Evolutionary conservation across 208 protist genomes (phyloP).

Genomic region (Acanthamoeba culbertsoni): DNA sequence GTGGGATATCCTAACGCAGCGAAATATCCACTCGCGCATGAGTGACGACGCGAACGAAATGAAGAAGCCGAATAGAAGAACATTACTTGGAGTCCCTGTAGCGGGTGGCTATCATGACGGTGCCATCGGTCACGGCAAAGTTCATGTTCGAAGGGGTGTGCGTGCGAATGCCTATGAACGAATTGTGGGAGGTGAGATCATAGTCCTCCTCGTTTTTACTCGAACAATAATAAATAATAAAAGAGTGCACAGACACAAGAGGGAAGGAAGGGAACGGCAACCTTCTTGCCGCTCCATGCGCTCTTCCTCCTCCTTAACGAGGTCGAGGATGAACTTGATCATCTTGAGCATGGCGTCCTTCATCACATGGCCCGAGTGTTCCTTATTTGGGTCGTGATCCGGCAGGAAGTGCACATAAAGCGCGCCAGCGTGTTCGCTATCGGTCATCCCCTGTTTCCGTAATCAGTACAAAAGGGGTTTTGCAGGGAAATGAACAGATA

Average conservation of each 20-base stretch:
- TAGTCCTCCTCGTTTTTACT: too few relatives aligned
- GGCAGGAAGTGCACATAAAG: constrained; percentile 46
- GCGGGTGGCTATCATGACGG: constrained; percentile 47
- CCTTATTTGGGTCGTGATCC: background rate
- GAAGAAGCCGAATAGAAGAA: too few relatives aligned
- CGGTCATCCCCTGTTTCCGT: constrained; percentile 32
- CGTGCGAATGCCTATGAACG: background rate
- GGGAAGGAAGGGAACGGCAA: background rate
- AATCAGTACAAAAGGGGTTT: too few relatives aligned
- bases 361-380: constrained; percentile 47
- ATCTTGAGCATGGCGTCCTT: constrained; percentile 42
- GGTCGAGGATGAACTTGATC: constrained; percentile 47
- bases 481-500: too few relatives aligned
- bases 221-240: too few relatives aligned
- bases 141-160: constrained; percentile 41
- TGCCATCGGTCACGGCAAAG: constrained; percentile 45
- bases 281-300: background rate
- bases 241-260: background rate
- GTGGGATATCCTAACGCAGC: background rate
- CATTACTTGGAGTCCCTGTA: constrained; percentile 31
- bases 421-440: constrained; percentile 10
- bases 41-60: too few relatives aligned
- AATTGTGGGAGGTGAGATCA: background rate
- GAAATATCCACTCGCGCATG: background rate
- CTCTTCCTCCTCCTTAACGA: background rate